These are phyloP conservation scores for Saccharomycopsis schoenii DNA, from an alignment of 805 yeast genomes.

Conservation along the genomic window DNA sequence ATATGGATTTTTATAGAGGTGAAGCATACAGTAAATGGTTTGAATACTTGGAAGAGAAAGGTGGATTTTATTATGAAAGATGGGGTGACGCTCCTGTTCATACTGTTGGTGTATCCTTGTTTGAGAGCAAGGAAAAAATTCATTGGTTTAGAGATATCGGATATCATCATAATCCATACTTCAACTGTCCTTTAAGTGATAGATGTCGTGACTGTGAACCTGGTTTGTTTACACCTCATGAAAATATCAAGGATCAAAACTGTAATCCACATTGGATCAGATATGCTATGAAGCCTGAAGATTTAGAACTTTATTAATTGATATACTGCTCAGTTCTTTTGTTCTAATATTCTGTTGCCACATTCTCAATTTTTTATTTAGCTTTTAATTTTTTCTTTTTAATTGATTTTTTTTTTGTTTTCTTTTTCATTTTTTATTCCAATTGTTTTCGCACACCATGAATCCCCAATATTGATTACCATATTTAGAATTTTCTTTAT, in stretches of 20 bases:
- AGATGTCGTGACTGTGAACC: conserved; percentile 41
- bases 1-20: conserved; percentile 68
- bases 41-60: conserved; percentile 50
- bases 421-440: neutral
- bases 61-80: conserved; percentile 85
- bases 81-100: conserved; percentile 96
- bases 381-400: neutral
- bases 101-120: conserved; percentile 59
- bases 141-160: conserved; percentile 90
- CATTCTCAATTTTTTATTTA: neutral
- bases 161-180: conserved; percentile 64
- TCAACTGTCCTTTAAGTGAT: conserved; percentile 60
- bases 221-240: conserved; percentile 47
- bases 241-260: conserved; percentile 50
- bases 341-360: neutral
- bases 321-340: neutral
- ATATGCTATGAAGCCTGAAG: conserved; percentile 29
- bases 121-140: conserved; percentile 56
- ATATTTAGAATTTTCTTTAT: neutral
- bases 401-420: neutral
- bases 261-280: conserved; percentile 67
- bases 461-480: neutral
- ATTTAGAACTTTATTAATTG: conserved; percentile 14
- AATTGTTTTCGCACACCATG: neutral
- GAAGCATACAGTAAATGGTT: conserved; percentile 62